A percentile compares a stretch with the other conserved stretches of the same genome.
Evolutionary conservation across 2,329 filamentous ascomycete genomes (phyloP).

Genomic region (Aspergillus novoparasiticus): DNA sequence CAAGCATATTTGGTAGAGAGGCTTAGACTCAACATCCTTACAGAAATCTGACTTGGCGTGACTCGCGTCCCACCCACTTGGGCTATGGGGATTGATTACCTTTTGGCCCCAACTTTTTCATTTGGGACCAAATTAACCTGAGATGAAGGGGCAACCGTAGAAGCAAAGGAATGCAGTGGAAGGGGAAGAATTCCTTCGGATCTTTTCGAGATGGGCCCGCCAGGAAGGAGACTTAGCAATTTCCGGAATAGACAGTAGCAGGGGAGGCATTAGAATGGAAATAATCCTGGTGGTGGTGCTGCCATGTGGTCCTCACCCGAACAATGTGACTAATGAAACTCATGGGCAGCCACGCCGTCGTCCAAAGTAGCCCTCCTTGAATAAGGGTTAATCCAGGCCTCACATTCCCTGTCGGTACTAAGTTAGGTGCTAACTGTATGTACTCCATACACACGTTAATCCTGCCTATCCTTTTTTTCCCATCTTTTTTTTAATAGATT

Average conservation of each 20-base stretch:
- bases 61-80: conserved; percentile 13
- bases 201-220: not conserved
- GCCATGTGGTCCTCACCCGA: conserved; percentile 15
- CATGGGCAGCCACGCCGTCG: not conserved
- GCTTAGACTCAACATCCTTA: conserved; percentile 10
- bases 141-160: not conserved
- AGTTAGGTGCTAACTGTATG: not conserved
- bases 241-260: not conserved
- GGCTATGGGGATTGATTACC: conserved; percentile 3
- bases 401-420: conserved; percentile 1
- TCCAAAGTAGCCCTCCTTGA: conserved; percentile 6
- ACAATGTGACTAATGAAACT: conserved; percentile 2
- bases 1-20: conserved; percentile 10
- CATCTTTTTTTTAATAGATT: not conserved
- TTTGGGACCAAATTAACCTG: not conserved
- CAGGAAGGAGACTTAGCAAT: not conserved
- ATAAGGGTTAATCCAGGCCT: conserved; percentile 4
- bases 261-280: not conserved
- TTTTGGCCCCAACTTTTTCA: not conserved
- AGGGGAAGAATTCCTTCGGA: not conserved
- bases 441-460: not conserved
- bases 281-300: conserved; percentile 10
- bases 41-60: conserved; percentile 2
- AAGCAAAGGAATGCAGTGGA: conserved; percentile 1
- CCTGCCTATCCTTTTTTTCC: not conserved